Evolutionary conservation across 768 basidiomycete genomes (phyloP).

Genomic region (Crucibulum laeve): DNA sequence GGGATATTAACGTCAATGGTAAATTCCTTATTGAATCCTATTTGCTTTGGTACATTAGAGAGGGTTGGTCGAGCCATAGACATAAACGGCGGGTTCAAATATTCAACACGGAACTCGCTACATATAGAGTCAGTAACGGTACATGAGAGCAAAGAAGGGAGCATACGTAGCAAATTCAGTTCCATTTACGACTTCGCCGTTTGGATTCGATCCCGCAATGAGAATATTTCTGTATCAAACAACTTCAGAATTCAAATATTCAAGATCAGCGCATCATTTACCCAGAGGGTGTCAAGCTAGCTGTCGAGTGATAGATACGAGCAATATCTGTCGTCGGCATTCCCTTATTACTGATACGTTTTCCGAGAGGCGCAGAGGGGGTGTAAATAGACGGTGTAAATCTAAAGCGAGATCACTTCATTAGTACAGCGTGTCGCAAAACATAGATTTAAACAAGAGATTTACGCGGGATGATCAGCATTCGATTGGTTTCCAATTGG

Average conservation of each 20-base stretch:
- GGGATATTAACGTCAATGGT: conserved; percentile 28
- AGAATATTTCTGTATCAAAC: conserved; percentile 18
- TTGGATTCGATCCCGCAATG: conserved; percentile 44
- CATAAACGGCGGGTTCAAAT: conserved; percentile 39
- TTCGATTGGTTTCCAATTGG: no score
- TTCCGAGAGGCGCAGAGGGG: conserved; percentile 34
- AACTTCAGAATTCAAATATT: not conserved
- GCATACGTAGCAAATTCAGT: conserved; percentile 21
- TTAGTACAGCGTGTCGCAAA: no score
- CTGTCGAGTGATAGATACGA: conserved; percentile 60
- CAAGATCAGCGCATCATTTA: conserved; percentile 16
- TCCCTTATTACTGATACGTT: conserved; percentile 43
- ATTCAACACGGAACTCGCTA: conserved; percentile 38
- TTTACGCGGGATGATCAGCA: no score
- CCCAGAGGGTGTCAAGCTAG: conserved; percentile 52
- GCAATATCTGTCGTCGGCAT: conserved; percentile 39
- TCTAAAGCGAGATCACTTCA: no score
- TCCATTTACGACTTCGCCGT: conserved; percentile 22
- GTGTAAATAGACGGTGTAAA: no score
- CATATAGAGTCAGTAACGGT: conserved; percentile 5
- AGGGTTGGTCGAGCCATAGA: conserved; percentile 26
- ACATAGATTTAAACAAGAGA: no score
- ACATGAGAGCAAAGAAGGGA: not conserved
- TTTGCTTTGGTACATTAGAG: conserved; percentile 27
- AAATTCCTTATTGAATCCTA: conserved; percentile 31